Evolutionary conservation across 192 early-diverging fungal genomes (phyloP), one percentile per base, ranked within the genome.

Genomic region (Coemansia sp.): DNA sequence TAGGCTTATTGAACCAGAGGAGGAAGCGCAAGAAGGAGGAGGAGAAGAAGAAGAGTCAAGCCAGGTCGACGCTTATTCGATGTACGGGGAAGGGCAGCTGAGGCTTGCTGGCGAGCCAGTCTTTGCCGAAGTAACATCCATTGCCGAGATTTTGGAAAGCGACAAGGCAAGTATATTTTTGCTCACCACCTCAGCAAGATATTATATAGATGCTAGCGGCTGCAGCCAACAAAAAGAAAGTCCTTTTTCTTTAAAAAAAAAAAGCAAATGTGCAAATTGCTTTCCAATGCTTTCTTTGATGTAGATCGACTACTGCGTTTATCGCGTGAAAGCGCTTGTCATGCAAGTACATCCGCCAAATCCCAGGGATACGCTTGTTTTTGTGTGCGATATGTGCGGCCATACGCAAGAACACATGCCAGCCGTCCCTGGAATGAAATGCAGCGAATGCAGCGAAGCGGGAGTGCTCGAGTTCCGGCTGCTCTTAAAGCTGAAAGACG

Each of bases 321-420:
- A 51, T 8, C 48, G 23, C 48, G 48, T 51, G 48, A 26, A 26
- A 26, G 48, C 48, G 48, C 21, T 26, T 9, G 25, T 51, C 7
- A 25, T 51, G 7, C 10, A 25, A 7, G 48, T 51, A 16, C 25
- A 51, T 34, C 55, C 55, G 15, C 29, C 28, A 7, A 33, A 4
- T 2, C 55, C 31, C 0, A 18, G 34, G 31, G 18, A 20, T 18
- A n/a, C 55, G 13, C 15, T 57, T 3, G 55, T 57, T 15, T 33
- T 30, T 20, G 55, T 57, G 31, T 57, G 55, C 55, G 55, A 57
- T 18, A 18, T 57, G 29, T 57, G 55, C 18, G 55, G 30, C 7
- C 29, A 51, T 13, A 51, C 48, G 48, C 55, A 57, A 2, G 55
- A 33, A 31, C 55, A 21, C 55, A 26, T 57, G 55, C 30, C 48